Evolutionary conservation across 2,329 filamentous ascomycete species (phyloP).

Genomic region (Aspergillus quadricinctus): DNA sequence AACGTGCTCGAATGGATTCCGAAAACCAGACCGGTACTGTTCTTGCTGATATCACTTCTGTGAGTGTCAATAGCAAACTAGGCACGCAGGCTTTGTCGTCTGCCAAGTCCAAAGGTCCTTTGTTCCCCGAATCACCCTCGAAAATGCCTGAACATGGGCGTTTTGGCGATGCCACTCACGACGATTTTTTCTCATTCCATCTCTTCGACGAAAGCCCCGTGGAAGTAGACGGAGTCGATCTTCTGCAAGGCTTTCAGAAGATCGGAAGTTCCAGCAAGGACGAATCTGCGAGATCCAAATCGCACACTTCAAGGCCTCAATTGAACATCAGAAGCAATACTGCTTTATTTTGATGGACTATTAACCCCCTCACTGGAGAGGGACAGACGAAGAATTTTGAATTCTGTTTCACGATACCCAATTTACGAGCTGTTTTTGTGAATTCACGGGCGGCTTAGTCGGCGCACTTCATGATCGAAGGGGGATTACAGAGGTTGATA

Average conservation of each 20-base stretch:
- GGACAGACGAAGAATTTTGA: neutral
- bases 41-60: slow-evolving; percentile 44
- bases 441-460: neutral
- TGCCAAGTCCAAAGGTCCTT: slow-evolving; percentile 27
- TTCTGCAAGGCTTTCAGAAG: slow-evolving; percentile 46
- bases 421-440: neutral
- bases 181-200: slow-evolving; percentile 47
- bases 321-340: slow-evolving; percentile 31
- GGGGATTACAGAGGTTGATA: neutral
- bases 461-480: neutral
- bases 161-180: slow-evolving; percentile 35
- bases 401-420: neutral
- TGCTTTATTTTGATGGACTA: slow-evolving; percentile 26
- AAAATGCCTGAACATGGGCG: slow-evolving; percentile 31
- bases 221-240: slow-evolving; percentile 44
- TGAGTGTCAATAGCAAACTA: slow-evolving; percentile 33
- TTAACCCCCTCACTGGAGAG: neutral
- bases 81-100: slow-evolving; percentile 32
- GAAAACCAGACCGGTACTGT: slow-evolving; percentile 47
- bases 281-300: slow-evolving; percentile 25
- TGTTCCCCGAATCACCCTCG: slow-evolving; percentile 39
- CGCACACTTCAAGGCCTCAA: slow-evolving; percentile 27
- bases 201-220: slow-evolving; percentile 42
- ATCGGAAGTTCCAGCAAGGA: slow-evolving; percentile 40
- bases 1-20: slow-evolving; percentile 49